Evolutionary conservation across 2,329 filamentous ascomycete genomes (phyloP), one percentile per base, ranked within the genome.

Genomic region (Trichoderma aggressivum): DNA sequence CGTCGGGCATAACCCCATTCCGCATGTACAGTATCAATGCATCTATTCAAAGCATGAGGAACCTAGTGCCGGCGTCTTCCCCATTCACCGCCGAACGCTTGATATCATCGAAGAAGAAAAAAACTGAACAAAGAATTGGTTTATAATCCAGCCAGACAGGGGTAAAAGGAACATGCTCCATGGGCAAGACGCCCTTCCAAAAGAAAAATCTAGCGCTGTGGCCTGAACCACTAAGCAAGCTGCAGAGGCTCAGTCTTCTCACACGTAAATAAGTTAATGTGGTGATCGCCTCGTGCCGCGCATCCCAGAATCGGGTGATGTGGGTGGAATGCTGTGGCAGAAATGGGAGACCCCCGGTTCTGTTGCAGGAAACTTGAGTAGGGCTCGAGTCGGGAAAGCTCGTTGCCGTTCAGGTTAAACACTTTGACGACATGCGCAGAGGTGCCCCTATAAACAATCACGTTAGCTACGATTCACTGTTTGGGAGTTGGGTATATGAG

Each of bases 311-410:
- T 91, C 83, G 97, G 94, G 66, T 92, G 90, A 81, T 99, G 96
- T 1, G 96, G 96, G 82, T 99, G 96, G 85, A 98, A 99, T 0
- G 94, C 92, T 10, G 95, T 97, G 43, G 92, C 89, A 3, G 94
- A 91, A 75, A 99, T 97, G 1, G 96, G 92, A 7, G 91, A 89
- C 71, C 91, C 90, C 65, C 93, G 91, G 78, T 90, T 94, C 77
- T 94, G 91, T 74, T 93, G 90, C 18, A 97, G 84, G 84, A 97
- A 97, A 78, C 92, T 94, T 60, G 93, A 94, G 80, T 97, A 97
- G 0, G 95, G 95, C 80, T 98, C 94, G 74, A 96, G 89, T 24
- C 89, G 90, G 7, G 93, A 96, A 61, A 98, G 89, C 74, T 92
- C 88, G 68, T 86, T 87, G 39, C 94, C 93, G 72, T 92, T 92